These are phyloP conservation scores for Beta corolliflora DNA, from an alignment of 179 eudicot species.

Conservation along the genomic window DNA sequence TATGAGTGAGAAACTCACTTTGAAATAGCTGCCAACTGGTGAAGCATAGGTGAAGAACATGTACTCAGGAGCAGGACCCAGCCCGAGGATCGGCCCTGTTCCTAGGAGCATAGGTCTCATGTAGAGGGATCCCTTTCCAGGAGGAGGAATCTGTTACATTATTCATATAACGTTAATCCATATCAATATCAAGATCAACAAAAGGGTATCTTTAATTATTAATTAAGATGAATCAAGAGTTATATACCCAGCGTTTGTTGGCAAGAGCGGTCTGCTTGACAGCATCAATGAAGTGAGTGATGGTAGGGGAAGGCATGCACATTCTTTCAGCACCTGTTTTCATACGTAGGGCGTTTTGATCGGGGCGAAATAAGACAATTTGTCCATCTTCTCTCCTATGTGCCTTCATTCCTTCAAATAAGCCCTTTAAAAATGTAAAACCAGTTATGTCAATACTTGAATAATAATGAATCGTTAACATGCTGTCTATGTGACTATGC, in stretches of 20 bases:
- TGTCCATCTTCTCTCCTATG: conserved; percentile 32
- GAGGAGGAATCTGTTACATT: conserved; percentile 44
- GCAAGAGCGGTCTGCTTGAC: conserved; percentile 41
- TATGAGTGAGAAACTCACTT: conserved; percentile 19
- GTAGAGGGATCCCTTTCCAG: conserved; percentile 50
- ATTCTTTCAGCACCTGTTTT: conserved; percentile 39
- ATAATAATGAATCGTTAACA: background rate
- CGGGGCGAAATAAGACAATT: conserved; percentile 37
- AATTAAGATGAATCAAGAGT: background rate
- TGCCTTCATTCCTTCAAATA: conserved; percentile 45
- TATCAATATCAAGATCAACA: too few species aligned
- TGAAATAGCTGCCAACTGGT: conserved; percentile 46
- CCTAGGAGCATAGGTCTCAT: conserved; percentile 50
- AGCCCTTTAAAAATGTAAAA: conserved; percentile 24
- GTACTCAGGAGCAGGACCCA: conserved; percentile 45
- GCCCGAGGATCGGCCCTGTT: conserved; percentile 42
- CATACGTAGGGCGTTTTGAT: conserved; percentile 35
- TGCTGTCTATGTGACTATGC: background rate
- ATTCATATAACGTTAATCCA: background rate
- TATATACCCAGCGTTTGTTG: conserved; percentile 42
- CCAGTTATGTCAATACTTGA: background rate
- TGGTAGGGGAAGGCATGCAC: conserved; percentile 45
- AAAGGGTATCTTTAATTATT: too few species aligned
- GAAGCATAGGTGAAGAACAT: conserved; percentile 47
- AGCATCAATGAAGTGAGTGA: conserved; percentile 36